phyloP scores from a whole-genome alignment of 192 early-diverging fungal species.

The Coemansia sp. region DNA sequence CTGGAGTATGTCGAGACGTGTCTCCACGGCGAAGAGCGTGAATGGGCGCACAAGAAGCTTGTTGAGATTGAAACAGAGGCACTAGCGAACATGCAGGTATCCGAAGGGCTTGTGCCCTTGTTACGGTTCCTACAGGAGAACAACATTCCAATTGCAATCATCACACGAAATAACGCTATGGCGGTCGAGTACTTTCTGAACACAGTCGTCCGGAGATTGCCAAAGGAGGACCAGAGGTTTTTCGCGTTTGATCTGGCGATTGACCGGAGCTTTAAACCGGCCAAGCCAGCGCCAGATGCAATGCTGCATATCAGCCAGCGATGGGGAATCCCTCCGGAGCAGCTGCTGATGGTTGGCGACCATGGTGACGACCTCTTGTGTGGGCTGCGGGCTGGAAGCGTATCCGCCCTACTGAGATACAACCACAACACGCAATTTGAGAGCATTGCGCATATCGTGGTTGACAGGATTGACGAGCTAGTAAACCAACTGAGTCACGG shows the following conservation, averaged over 20 bases:
- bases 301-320: constrained; percentile 41
- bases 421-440: constrained; percentile 36
- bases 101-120: constrained; percentile 46
- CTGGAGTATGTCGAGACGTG: constrained; percentile 45
- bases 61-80: constrained; percentile 51
- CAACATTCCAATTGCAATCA: constrained; percentile 45
- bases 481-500: constrained; percentile 22
- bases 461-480: constrained; percentile 47
- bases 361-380: constrained; percentile 58
- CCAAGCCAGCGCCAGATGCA: constrained; percentile 53
- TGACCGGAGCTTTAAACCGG: constrained; percentile 51
- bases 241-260: constrained; percentile 55
- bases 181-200: constrained; percentile 54
- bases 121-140: constrained; percentile 42
- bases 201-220: constrained; percentile 34
- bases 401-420: constrained; percentile 51
- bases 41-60: constrained; percentile 33
- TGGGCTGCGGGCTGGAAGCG: constrained; percentile 48
- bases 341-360: constrained; percentile 60
- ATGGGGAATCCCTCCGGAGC: constrained; percentile 50
- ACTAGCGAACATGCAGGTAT: constrained; percentile 47
- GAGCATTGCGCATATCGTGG: constrained; percentile 36
- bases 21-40: constrained; percentile 33
- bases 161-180: constrained; percentile 53
- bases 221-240: constrained; percentile 24